phyloP scores from a whole-genome alignment of 306 rosid species.

The Ormosia emarginata region DNA sequence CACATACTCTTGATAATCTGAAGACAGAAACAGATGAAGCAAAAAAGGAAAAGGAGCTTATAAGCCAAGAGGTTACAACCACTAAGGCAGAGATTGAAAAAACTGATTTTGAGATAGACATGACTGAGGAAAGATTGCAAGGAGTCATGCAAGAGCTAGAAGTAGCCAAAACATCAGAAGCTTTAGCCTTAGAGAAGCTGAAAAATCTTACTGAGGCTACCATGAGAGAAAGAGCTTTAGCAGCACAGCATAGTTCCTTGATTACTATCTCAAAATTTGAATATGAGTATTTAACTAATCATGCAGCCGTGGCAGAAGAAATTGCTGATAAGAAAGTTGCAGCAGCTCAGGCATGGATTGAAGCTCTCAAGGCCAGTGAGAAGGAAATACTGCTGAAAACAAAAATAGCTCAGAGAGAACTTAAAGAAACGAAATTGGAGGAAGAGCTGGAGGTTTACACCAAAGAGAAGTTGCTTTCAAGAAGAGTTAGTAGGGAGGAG shows the following conservation, averaged over 20 bases:
- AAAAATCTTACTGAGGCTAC: constrained; percentile 52
- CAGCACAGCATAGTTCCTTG: constrained; percentile 49
- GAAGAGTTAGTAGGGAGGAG: constrained; percentile 43
- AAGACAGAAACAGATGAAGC: constrained; percentile 55
- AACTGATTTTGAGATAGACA: constrained; percentile 56
- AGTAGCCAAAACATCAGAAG: constrained; percentile 56
- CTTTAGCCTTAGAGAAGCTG: constrained; percentile 58
- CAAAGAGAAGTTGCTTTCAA: constrained; percentile 36
- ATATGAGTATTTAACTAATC: constrained; percentile 64
- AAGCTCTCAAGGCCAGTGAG: constrained; percentile 89
- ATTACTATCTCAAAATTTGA: constrained; percentile 82
- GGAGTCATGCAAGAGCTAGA: constrained; percentile 68
- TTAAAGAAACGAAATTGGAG: constrained; percentile 45
- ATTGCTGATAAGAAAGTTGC: constrained; percentile 84
- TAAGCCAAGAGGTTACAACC: constrained; percentile 41
- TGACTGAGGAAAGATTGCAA: constrained; percentile 58
- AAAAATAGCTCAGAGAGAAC: constrained; percentile 53
- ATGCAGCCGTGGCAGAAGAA: constrained; percentile 69
- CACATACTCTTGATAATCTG: constrained; percentile 53
- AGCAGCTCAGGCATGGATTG: constrained; percentile 83
- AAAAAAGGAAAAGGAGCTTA: constrained; percentile 47
- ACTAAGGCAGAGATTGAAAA: constrained; percentile 44
- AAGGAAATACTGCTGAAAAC: constrained; percentile 59
- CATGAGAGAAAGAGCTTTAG: constrained; percentile 51
- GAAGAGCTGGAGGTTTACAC: constrained; percentile 39